phyloP scores from a whole-genome alignment of 768 basidiomycete genomes.

The Lentinula boryana region DNA sequence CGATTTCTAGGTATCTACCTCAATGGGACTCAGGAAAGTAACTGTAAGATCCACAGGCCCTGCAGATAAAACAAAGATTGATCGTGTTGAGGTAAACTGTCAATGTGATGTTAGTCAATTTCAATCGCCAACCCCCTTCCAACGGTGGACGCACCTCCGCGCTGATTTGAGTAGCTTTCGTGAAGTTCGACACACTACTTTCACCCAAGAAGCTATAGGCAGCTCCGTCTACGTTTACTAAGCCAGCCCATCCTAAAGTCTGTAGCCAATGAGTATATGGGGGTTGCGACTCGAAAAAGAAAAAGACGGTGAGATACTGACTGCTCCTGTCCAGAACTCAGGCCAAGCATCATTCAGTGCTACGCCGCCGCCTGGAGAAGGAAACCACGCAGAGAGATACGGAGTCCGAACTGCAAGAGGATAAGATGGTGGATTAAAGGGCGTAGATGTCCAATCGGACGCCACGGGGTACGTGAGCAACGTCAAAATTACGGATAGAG shows the following conservation, averaged over 20 bases:
- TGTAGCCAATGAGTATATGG: slow-evolving; percentile 11
- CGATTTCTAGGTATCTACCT: slow-evolving; percentile 25
- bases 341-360: slow-evolving; percentile 28
- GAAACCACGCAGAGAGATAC: slow-evolving; percentile 6
- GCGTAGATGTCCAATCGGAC: slow-evolving; percentile 5
- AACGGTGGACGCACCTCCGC: slow-evolving; percentile 22
- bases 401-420: slow-evolving; percentile 5
- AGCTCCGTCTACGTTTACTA: slow-evolving; percentile 38
- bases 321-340: slow-evolving; percentile 42
- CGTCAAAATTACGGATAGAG: background rate
- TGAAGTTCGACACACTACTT: slow-evolving; percentile 19
- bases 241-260: slow-evolving; percentile 47
- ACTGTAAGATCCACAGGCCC: slow-evolving; percentile 46
- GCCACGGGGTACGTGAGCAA: background rate
- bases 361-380: background rate
- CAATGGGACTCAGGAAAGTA: slow-evolving; percentile 52
- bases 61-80: slow-evolving; percentile 41
- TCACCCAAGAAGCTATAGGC: slow-evolving; percentile 40
- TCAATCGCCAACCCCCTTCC: background rate
- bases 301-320: slow-evolving; percentile 13
- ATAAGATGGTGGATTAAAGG: slow-evolving; percentile 3
- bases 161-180: slow-evolving; percentile 32
- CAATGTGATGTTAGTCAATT: slow-evolving; percentile 8
- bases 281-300: background rate
- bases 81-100: slow-evolving; percentile 52